Conservation (phyloP, 768 basidiomycete species). For the Macrolepiota fuliginosa region DNA sequence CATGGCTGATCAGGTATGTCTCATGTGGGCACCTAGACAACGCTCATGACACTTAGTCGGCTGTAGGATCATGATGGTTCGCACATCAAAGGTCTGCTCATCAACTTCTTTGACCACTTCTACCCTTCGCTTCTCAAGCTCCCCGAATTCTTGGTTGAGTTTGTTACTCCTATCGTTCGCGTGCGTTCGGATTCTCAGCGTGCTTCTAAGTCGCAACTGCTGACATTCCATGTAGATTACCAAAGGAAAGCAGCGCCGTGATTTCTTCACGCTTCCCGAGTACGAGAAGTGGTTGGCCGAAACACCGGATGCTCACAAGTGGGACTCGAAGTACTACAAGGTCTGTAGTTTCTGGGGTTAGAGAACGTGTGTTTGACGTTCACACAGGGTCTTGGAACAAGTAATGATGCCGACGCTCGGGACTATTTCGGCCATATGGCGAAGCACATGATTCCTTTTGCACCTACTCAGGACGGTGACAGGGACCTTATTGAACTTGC, state of each 20-base stretch:
- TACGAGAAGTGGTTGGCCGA: conserved; percentile 89
- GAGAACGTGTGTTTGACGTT: not conserved
- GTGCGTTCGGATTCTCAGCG: conserved; percentile 38
- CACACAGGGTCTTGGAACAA: conserved; percentile 90
- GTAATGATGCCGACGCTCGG: conserved; percentile 83
- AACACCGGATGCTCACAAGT: conserved; percentile 73
- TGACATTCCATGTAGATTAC: conserved; percentile 45
- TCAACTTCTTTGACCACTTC: conserved; percentile 97
- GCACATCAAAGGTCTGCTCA: conserved; percentile 99
- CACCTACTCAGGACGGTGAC: conserved; percentile 76
- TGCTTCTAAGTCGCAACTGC: not conserved
- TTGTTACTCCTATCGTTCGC: conserved; percentile 97
- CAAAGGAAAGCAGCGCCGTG: conserved; percentile 73
- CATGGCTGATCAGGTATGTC: conserved; percentile 95
- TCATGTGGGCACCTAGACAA: not conserved
- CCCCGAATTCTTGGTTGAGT: conserved; percentile 93
- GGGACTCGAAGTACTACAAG: conserved; percentile 98
- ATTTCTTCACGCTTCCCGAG: conserved; percentile 98
- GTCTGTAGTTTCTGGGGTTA: conserved; percentile 35
- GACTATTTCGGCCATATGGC: conserved; percentile 91
- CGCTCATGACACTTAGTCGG: not conserved
- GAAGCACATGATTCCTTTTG: conserved; percentile 94
- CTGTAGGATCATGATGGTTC: conserved; percentile 96
- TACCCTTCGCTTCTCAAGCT: conserved; percentile 92
- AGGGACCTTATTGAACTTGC: conserved; percentile 92